Evolutionary conservation across 2,329 filamentous ascomycete species (phyloP).

Genomic region (Epichloe bromicola): DNA sequence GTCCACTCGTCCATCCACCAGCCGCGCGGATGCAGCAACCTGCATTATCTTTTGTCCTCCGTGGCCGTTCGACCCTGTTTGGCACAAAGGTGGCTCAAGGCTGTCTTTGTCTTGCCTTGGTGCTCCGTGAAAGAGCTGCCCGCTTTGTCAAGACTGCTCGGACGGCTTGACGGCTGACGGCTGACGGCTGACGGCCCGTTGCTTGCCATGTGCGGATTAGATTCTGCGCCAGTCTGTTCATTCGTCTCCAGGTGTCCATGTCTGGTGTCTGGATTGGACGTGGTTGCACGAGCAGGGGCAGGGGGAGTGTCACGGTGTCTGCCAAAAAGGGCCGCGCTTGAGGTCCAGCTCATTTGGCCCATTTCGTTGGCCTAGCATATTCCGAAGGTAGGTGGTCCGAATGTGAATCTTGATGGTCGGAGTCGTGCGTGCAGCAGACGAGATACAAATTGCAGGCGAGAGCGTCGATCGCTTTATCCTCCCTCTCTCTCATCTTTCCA

Average conservation of each 20-base stretch:
- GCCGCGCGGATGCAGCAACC: too few relatives aligned
- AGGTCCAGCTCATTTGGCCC: neutral
- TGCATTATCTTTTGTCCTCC: too few relatives aligned
- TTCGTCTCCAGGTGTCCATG: neutral
- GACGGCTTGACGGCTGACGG: neutral
- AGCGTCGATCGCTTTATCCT: constrained; percentile 2
- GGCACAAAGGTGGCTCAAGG: too few relatives aligned
- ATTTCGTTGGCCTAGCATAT: neutral
- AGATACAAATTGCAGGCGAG: constrained; percentile 1
- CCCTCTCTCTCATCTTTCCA: neutral
- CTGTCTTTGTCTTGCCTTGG: too few relatives aligned
- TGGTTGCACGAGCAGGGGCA: too few relatives aligned
- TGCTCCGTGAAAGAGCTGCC: too few relatives aligned
- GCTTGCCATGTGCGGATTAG: too few relatives aligned
- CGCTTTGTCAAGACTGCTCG: too few relatives aligned
- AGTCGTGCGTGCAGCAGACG: neutral
- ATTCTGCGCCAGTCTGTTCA: neutral
- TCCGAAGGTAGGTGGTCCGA: neutral
- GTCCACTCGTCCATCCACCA: too few relatives aligned
- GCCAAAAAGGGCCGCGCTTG: neutral
- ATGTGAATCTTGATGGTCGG: neutral
- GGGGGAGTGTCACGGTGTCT: neutral
- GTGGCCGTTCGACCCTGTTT: too few relatives aligned
- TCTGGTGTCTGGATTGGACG: too few relatives aligned
- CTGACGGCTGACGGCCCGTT: neutral